Conservation (phyloP, 768 basidiomycete genomes). For the Phylloporus arenicola region DNA sequence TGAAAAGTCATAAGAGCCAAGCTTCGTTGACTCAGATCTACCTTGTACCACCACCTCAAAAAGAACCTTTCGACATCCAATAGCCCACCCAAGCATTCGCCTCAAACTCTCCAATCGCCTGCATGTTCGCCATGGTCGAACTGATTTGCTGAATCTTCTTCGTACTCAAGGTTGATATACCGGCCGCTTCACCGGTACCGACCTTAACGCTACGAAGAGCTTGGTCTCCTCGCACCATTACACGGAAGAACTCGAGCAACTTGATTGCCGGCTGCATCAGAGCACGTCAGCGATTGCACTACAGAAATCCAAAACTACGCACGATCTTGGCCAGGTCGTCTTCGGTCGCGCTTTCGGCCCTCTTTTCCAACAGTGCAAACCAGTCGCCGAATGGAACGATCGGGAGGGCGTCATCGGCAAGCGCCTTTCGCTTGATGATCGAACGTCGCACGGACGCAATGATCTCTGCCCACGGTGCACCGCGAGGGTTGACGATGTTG, state of each 20-base stretch:
- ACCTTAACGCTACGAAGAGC: background rate
- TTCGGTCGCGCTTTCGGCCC: conserved; percentile 13
- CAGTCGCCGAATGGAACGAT: conserved; percentile 34
- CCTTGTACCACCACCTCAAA: conserved; percentile 4
- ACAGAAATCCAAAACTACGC: conserved; percentile 4
- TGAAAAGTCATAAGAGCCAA: too few relatives aligned
- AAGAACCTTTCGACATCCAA: conserved; percentile 19
- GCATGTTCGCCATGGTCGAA: conserved; percentile 23
- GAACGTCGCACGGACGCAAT: conserved; percentile 22
- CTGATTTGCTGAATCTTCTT: conserved; percentile 11
- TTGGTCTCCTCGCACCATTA: conserved; percentile 16
- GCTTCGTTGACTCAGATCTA: too few relatives aligned
- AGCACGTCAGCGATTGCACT: background rate
- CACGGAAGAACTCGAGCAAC: conserved; percentile 31
- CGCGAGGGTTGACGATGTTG: conserved; percentile 38
- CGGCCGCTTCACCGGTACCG: conserved; percentile 12
- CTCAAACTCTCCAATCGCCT: conserved; percentile 19
- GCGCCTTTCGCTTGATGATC: conserved; percentile 10
- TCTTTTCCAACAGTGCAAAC: conserved; percentile 26
- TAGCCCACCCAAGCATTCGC: conserved; percentile 23
- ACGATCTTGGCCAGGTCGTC: conserved; percentile 31
- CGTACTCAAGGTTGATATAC: conserved; percentile 19
- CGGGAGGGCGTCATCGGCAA: conserved; percentile 13
- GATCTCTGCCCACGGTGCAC: conserved; percentile 29
- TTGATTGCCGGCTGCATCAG: conserved; percentile 31